Evolutionary conservation across 441 rosid species (phyloP), one percentile per base, ranked within the genome.

Genomic region (Erysimum pusillum): DNA sequence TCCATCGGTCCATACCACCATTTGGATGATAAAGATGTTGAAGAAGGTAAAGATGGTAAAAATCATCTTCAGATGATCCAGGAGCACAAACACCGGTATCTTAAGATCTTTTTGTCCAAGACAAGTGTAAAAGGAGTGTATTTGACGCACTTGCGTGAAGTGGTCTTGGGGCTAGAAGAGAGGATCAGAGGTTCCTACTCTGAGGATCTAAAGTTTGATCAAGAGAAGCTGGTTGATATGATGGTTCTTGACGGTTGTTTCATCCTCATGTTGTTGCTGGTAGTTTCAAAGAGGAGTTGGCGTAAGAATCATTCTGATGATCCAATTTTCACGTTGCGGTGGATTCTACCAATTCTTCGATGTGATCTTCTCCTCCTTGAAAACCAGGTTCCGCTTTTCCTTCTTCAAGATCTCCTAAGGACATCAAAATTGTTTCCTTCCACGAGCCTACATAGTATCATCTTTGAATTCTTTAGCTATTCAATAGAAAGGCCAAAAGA

Each of bases 291-390:
- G 1, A 31, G 25, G 61, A 7, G 2, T 3, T 14, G 60, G 60
- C 20, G 4, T 8, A 3, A 34, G 39, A 5, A 6, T 12, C 2
- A 14, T 31, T 14, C 17, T 58, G 9, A 58, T 1, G 63, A 58
- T 7, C 63, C 63, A 0, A 58, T 58, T 2, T 58, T 58, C 63
- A 34, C 9, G 63, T 35, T 58, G 4, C 41, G 63, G 44, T 58
- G 63, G 63, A 15, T 58, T 58, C 4, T 58, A 34, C 63, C 63
- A 34, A 9, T 13, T 58, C 44, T 58, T 9, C 7, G 63, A 58
- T 8, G 63, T 58, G 63, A 58, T 58, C 63, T 58, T 2, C 63
- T 58, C 42, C 63, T 58, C 41, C 63, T 58, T 58, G 63, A 58
- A 35, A 58, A 58, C 22, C 63, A 58, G 63, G 63, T 58, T 17